Conservation (phyloP, 78 protist genomes). For the Dictyostelium intermedium region DNA sequence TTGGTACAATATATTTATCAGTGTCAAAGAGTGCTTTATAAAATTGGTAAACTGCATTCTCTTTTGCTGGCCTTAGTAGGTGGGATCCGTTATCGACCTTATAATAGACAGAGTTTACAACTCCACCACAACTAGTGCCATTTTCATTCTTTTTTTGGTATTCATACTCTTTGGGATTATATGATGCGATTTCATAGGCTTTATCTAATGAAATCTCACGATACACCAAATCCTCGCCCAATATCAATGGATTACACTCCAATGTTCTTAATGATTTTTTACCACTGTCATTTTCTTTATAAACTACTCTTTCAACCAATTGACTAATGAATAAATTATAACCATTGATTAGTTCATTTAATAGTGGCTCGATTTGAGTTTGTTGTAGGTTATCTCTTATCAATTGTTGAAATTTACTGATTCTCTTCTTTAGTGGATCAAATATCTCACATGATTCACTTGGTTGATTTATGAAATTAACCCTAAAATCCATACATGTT, state of each 20-base stretch:
- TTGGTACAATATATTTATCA: neutral
- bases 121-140: neutral
- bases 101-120: neutral
- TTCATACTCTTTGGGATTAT: conserved; percentile 2
- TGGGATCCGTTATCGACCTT: neutral
- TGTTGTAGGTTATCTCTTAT: neutral
- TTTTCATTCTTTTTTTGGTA: neutral
- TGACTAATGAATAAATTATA: neutral
- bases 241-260: neutral
- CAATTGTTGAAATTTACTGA: neutral
- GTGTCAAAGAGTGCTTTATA: neutral
- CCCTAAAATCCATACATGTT: neutral
- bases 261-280: neutral
- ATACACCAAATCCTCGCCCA: neutral
- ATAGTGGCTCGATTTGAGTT: neutral
- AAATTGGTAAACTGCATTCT: neutral
- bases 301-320: neutral
- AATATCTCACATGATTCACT: neutral
- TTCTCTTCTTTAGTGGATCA: neutral
- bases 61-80: neutral
- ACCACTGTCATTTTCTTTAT: neutral
- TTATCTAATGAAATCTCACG: neutral
- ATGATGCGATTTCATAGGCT: neutral
- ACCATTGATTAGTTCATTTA: neutral
- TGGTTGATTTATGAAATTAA: neutral